Percentiles rank a stretch among this genome's conserved stretches.
Evolutionary conservation across 108 stramenopile species (phyloP).

Genomic region (Cyclotella cryptica): DNA sequence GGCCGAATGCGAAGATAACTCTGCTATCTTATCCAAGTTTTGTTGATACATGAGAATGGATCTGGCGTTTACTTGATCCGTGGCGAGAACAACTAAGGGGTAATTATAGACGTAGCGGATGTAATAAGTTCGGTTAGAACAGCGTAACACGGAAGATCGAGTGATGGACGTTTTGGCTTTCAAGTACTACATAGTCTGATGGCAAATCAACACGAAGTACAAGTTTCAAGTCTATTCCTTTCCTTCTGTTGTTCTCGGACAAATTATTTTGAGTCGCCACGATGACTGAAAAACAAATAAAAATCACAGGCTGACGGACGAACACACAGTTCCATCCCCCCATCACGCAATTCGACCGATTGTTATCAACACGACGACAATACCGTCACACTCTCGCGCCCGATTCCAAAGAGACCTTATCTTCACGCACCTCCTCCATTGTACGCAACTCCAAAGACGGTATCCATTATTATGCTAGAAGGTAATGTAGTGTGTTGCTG

Average conservation of each 20-base stretch:
- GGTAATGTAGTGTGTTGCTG: neutral
- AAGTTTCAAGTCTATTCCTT: too few relatives aligned
- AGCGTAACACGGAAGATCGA: too few relatives aligned
- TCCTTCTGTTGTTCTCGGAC: too few relatives aligned
- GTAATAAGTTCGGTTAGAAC: neutral
- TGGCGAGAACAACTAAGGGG: conserved; percentile 80
- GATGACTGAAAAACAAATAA: too few relatives aligned
- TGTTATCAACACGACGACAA: neutral
- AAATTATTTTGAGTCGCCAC: too few relatives aligned
- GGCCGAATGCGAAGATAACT: conserved; percentile 77
- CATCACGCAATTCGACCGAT: too few relatives aligned
- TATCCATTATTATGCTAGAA: conserved; percentile 67
- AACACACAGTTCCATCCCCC: too few relatives aligned
- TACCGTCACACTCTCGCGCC: neutral
- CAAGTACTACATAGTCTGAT: too few relatives aligned
- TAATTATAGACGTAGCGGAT: neutral
- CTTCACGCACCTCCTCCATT: conserved; percentile 81
- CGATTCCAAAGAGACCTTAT: neutral
- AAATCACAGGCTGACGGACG: too few relatives aligned
- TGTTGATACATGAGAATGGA: conserved; percentile 89
- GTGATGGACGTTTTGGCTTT: too few relatives aligned
- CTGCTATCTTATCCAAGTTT: conserved; percentile 87
- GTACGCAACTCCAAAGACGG: conserved; percentile 84
- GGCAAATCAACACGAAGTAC: too few relatives aligned
- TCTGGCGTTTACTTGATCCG: conserved; percentile 89